These are phyloP conservation scores for Pseudogymnoascus sp. DNA, from an alignment of 2,329 filamentous ascomycete species.

Conservation along the genomic window DNA sequence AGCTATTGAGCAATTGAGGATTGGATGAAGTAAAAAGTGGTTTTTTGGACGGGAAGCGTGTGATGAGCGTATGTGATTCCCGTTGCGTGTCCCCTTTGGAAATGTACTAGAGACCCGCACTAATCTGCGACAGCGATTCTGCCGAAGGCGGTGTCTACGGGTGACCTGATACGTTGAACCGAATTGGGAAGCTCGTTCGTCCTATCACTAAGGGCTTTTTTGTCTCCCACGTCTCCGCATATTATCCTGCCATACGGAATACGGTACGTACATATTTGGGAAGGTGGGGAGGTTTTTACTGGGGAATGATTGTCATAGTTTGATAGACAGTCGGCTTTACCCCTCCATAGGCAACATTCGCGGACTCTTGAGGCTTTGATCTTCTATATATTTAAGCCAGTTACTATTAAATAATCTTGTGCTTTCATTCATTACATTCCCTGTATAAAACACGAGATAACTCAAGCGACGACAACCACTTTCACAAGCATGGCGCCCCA, in stretches of 20 bases:
- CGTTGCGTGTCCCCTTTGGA: constrained; percentile 8
- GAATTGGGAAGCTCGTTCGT: not conserved
- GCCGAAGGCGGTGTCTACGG: not conserved
- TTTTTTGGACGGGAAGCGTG: not conserved
- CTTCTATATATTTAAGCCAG: not conserved
- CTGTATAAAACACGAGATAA: not conserved
- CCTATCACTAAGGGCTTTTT: not conserved
- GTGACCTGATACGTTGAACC: constrained; percentile 2
- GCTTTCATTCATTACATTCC: not conserved
- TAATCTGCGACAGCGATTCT: constrained; percentile 2
- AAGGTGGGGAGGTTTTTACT: not conserved
- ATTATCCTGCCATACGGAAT: not conserved
- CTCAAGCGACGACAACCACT: not conserved
- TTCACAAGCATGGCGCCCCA: constrained; percentile 50
- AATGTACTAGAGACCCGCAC: not conserved
- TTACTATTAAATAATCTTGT: not conserved
- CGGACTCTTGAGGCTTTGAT: not conserved
- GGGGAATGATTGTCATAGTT: constrained; percentile 4
- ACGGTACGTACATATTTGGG: not conserved
- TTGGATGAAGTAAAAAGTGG: not conserved
- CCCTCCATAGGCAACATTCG: not conserved
- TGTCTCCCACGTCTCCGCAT: not conserved
- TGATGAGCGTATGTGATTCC: not conserved
- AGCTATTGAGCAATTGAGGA: not conserved
- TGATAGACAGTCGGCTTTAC: not conserved